phyloP scores from a whole-genome alignment of 441 rosid species.

The Dalechampia spathulata region DNA sequence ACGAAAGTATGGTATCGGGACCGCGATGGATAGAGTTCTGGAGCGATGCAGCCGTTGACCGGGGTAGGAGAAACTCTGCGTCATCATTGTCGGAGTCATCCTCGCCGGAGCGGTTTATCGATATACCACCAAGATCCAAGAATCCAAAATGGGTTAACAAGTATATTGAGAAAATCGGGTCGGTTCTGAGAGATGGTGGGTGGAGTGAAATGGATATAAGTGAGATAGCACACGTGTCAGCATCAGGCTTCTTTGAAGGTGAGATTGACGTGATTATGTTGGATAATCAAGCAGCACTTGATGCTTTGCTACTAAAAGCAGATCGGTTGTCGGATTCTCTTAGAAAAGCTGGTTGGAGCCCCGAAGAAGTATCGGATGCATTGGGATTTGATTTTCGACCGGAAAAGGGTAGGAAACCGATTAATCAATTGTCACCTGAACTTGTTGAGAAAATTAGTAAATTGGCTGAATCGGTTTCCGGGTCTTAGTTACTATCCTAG shows the following conservation, averaged over 20 bases:
- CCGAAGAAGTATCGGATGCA: constrained; percentile 90
- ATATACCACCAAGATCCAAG: constrained; percentile 57
- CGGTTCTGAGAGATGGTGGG: constrained; percentile 72
- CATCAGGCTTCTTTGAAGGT: constrained; percentile 70
- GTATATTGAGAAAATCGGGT: constrained; percentile 64
- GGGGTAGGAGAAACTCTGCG: constrained; percentile 66
- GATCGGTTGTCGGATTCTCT: constrained; percentile 85
- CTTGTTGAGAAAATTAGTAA: constrained; percentile 61
- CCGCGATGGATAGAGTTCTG: constrained; percentile 97
- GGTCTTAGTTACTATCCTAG: too few species aligned
- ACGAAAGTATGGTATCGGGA: constrained; percentile 35
- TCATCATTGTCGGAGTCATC: constrained; percentile 57
- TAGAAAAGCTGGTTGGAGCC: constrained; percentile 92
- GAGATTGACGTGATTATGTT: constrained; percentile 67
- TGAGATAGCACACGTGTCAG: constrained; percentile 74
- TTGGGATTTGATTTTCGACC: constrained; percentile 74
- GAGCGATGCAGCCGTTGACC: constrained; percentile 82
- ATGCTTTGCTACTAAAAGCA: constrained; percentile 69
- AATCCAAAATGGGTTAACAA: constrained; percentile 85
- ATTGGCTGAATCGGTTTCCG: constrained; percentile 78
- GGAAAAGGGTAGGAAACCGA: constrained; percentile 73
- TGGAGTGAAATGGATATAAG: constrained; percentile 72
- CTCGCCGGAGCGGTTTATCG: constrained; percentile 66
- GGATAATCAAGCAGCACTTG: constrained; percentile 70
- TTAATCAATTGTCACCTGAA: constrained; percentile 61